Percentiles rank a stretch among this genome's conserved stretches.
phyloP scores from a whole-genome alignment of 78 protist species.

The Dictyostelium brefeldianum region DNA sequence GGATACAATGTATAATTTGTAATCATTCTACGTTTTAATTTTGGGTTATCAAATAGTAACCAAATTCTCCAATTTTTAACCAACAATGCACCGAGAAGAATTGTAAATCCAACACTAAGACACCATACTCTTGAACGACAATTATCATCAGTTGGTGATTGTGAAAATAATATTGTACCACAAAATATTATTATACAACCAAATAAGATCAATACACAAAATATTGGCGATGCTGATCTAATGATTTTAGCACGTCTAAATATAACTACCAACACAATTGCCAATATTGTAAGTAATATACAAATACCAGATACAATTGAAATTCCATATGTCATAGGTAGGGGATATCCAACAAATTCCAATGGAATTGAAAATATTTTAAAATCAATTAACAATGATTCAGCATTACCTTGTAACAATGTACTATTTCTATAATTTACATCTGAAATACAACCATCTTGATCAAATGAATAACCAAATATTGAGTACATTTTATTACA shows the following conservation, averaged over 20 bases:
- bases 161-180: slow-evolving; percentile 28
- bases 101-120: slow-evolving; percentile 42
- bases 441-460: neutral
- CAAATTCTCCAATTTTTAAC: slow-evolving; percentile 67
- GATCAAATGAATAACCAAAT: neutral
- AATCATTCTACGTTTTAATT: slow-evolving; percentile 21
- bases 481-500: slow-evolving; percentile 4
- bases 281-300: neutral
- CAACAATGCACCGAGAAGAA: slow-evolving; percentile 26
- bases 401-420: neutral
- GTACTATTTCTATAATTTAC: neutral
- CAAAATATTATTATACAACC: slow-evolving; percentile 47
- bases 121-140: slow-evolving; percentile 54
- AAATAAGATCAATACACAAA: neutral
- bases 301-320: neutral
- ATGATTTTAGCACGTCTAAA: slow-evolving; percentile 27
- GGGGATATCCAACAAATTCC: neutral
- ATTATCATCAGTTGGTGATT: neutral
- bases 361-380: slow-evolving; percentile 45
- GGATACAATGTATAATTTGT: slow-evolving; percentile 55
- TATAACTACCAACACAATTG: neutral
- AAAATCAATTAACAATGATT: neutral
- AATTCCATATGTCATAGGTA: slow-evolving; percentile 16
- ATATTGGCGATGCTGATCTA: slow-evolving; percentile 62
- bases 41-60: slow-evolving; percentile 66